Base-by-base conservation (phyloP, 192 early-diverging fungal species). In the Chytriomyces sp. region DNA sequence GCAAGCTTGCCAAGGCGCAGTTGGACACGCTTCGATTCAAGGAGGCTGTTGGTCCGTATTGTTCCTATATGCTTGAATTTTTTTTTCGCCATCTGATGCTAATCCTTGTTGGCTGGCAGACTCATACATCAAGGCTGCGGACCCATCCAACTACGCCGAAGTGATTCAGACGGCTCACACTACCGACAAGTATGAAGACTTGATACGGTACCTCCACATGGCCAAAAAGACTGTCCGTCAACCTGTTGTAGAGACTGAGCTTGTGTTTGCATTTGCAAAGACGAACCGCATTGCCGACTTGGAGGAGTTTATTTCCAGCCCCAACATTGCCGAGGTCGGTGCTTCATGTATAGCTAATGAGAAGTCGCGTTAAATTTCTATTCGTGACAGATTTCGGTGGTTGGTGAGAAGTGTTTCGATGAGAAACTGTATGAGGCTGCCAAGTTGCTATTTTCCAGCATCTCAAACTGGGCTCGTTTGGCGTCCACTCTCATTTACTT, bases 381-480 rank as follows among this genome's bases (percentile, higher is more conserved):
- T n/a, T n/a, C n/a, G 73, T 72, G 19, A 58, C 32, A 82, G 71
- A 86, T 86, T 56, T 92, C 93, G 58, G 78, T 80, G 52, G 92
- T 98, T 40, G 97, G 98, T 67, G 98, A 99, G 73, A 91, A 94
- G 26, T 98, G 96, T 84, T 99, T 91, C 80, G 90, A 94, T 30
- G 89, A 91, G 64, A 90, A 90, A 54, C 84, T 96, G 85, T 98
- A 91, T 77, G 93, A 93, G 64, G 90, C 98, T 8, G 96, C 98
- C 72, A 93, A 93, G 82, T 87, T 98, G 59, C 80, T 99, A 44
- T 99, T 96, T 85, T 91, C 86, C 68, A 97, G 86, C 81, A 93
- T 99, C 58, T 96, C 94, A 36, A 99, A 99, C 88, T 96, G 95
- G 92, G 93, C 95, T 19, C 88, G 95, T 26, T 85, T 99, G 41